A percentile compares a stretch with the other conserved stretches of the same genome.
These are phyloP conservation scores for Aspergillus ruber DNA, from an alignment of 2,329 filamentous ascomycete genomes.

Conservation along the genomic window DNA sequence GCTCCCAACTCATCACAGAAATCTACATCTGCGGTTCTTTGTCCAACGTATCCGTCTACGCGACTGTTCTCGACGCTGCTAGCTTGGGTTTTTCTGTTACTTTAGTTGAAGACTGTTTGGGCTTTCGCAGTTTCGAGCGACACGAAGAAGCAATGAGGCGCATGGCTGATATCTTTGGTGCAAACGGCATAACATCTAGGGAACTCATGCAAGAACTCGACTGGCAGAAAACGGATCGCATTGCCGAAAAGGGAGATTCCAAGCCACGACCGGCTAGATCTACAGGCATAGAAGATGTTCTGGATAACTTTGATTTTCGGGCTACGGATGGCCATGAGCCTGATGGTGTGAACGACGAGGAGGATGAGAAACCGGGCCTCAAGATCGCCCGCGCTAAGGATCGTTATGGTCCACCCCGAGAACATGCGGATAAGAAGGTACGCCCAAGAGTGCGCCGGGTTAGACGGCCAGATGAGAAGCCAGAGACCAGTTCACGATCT, in stretches of 20 bases:
- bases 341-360: conserved; percentile 2
- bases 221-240: conserved; percentile 36
- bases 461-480: conserved; percentile 17
- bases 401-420: conserved; percentile 8
- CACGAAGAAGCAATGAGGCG: conserved; percentile 65
- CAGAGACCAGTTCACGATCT: conserved; percentile 7
- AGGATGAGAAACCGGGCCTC: conserved; percentile 13
- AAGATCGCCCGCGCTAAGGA: conserved; percentile 12
- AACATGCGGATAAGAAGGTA: conserved; percentile 13
- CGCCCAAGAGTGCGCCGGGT: conserved; percentile 21
- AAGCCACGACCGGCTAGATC: conserved; percentile 13
- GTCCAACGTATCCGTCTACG: conserved; percentile 82
- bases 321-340: conserved; percentile 3
- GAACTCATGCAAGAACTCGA: conserved; percentile 51
- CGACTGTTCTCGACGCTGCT: conserved; percentile 84
- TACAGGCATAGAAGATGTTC: conserved; percentile 28
- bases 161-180: conserved; percentile 69
- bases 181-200: conserved; percentile 55
- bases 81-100: conserved; percentile 82
- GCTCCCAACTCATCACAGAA: conserved; percentile 82
- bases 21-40: conserved; percentile 83
- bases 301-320: conserved; percentile 29
- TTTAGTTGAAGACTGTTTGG: conserved; percentile 80
- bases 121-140: conserved; percentile 63
- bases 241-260: conserved; percentile 18